These are phyloP conservation scores for Pestalotiopsis sp. DNA, from an alignment of 2,329 filamentous ascomycete species.

Conservation along the genomic window DNA sequence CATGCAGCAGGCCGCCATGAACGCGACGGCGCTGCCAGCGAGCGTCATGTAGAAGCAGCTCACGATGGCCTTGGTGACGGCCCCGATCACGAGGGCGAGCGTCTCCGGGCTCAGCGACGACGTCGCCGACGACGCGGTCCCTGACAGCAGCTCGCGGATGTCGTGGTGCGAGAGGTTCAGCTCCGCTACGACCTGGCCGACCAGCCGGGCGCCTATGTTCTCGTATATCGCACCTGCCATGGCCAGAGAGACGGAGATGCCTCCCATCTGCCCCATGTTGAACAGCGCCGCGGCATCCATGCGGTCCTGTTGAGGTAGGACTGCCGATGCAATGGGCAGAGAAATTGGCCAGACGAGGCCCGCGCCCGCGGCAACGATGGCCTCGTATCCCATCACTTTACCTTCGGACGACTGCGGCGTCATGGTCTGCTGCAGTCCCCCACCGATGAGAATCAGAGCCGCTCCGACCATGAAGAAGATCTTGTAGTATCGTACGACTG, in stretches of 20 bases:
- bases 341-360: conserved; percentile 35
- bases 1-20: conserved; percentile 30
- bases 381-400: conserved; percentile 32
- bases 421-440: conserved; percentile 29
- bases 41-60: conserved; percentile 29
- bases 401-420: conserved; percentile 24
- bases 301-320: conserved; percentile 26
- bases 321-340: conserved; percentile 31
- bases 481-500: conserved; percentile 39
- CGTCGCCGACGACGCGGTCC: conserved; percentile 27
- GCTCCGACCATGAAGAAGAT: conserved; percentile 33
- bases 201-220: conserved; percentile 30
- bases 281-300: conserved; percentile 34
- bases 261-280: conserved; percentile 35
- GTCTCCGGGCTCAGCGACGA: conserved; percentile 20
- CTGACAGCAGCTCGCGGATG: conserved; percentile 30
- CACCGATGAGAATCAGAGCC: conserved; percentile 27
- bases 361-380: conserved; percentile 33
- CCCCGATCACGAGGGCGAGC: conserved; percentile 20
- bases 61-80: conserved; percentile 28
- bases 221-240: conserved; percentile 33
- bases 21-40: conserved; percentile 26
- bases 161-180: conserved; percentile 24
- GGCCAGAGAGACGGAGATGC: conserved; percentile 28
- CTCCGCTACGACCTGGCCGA: conserved; percentile 21